Conservation (phyloP, 768 basidiomycete species). For the Boletales sp. region DNA sequence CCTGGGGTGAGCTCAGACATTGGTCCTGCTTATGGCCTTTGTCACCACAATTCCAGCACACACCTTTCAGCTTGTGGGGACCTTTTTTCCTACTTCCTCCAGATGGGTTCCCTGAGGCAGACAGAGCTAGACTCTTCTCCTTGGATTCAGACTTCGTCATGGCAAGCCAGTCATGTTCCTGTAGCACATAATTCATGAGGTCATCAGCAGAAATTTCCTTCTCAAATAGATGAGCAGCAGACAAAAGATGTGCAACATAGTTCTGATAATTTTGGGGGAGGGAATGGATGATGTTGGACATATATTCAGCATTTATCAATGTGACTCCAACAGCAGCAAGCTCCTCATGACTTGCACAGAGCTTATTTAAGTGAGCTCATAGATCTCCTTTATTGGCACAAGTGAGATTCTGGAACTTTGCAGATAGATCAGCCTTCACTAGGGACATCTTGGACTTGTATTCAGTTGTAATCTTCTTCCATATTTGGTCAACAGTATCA, state of each 20-base stretch:
- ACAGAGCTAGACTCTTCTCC: no score
- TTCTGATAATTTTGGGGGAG: neutral
- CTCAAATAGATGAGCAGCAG: neutral
- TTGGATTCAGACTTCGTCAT: no score
- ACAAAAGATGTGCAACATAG: neutral
- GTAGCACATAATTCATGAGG: neutral
- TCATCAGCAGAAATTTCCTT: neutral
- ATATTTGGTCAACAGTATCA: neutral
- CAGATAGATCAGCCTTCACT: neutral
- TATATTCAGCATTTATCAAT: neutral
- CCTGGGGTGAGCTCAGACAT: no score
- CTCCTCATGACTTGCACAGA: neutral
- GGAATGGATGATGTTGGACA: neutral
- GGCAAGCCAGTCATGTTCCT: no score
- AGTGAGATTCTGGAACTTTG: neutral
- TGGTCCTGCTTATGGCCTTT: no score
- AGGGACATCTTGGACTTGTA: neutral
- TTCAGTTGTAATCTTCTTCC: neutral
- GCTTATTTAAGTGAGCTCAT: neutral
- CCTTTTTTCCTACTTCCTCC: no score
- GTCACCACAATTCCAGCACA: no score
- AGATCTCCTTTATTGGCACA: neutral
- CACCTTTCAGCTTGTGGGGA: no score
- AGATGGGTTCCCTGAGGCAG: no score
- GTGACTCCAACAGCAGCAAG: neutral